Percentiles rank a stretch among this genome's conserved stretches.
These are phyloP conservation scores for Annulohypoxylon nitens DNA, from an alignment of 495 filamentous ascomycete species.

Conservation along the genomic window DNA sequence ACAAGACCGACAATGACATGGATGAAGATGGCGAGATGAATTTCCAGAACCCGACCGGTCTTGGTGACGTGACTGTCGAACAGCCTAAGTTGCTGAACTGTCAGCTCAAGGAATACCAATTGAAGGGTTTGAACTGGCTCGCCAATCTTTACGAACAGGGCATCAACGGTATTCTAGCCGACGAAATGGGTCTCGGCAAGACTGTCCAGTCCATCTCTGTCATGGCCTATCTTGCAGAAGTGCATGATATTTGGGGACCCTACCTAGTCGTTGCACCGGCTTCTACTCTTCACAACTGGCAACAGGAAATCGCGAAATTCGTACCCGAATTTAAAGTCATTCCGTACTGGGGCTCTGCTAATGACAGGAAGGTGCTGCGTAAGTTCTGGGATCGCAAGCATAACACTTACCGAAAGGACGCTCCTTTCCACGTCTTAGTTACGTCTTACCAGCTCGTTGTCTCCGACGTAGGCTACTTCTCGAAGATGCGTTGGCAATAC, in stretches of 20 bases:
- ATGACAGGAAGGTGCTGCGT: conserved; percentile 93
- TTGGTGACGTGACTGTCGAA: conserved; percentile 92
- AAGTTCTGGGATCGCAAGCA: conserved; percentile 99
- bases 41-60: conserved; percentile 97
- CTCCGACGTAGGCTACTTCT: conserved; percentile 94
- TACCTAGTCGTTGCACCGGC: conserved; percentile 97
- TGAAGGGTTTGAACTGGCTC: conserved; percentile 99
- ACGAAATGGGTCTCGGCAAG: conserved; percentile 99
- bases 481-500: conserved; percentile 99
- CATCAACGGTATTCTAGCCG: conserved; percentile 98
- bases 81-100: conserved; percentile 95
- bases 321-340: conserved; percentile 94
- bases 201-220: conserved; percentile 99
- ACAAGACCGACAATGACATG: conserved; percentile 72
- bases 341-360: conserved; percentile 96
- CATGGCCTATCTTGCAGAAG: conserved; percentile 98
- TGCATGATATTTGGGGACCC: conserved; percentile 97
- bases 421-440: conserved; percentile 93
- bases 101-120: conserved; percentile 96
- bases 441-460: conserved; percentile 98
- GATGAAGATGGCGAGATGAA: conserved; percentile 96
- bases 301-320: conserved; percentile 95
- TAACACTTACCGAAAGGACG: conserved; percentile 91
- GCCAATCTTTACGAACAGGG: conserved; percentile 99
- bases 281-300: conserved; percentile 98